phyloP scores from a whole-genome alignment of 1,139 yeast species.

The Zygotorulaspora mrakii region DNA sequence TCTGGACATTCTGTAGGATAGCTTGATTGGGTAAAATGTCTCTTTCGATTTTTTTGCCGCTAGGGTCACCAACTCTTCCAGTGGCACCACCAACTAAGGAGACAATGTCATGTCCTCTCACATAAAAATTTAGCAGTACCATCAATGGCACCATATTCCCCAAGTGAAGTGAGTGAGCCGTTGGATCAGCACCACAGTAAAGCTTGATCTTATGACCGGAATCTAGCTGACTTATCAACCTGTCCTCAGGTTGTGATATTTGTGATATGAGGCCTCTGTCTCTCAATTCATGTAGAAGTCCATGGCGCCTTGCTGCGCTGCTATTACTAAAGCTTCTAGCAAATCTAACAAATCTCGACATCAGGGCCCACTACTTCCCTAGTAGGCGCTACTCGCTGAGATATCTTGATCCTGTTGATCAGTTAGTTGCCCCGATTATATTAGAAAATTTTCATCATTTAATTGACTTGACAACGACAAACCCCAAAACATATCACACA shows the following conservation, averaged over 20 bases:
- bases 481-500: conserved; percentile 1
- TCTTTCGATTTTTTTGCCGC: conserved; percentile 82
- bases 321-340: conserved; percentile 12
- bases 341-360: conserved; percentile 3
- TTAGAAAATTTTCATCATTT: conserved; percentile 4
- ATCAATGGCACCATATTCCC: conserved; percentile 88
- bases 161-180: conserved; percentile 82
- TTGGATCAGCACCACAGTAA: conserved; percentile 96
- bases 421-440: conserved; percentile 4
- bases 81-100: conserved; percentile 98
- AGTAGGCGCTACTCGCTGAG: too few species aligned
- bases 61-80: conserved; percentile 95
- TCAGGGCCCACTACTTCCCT: too few species aligned
- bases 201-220: conserved; percentile 47
- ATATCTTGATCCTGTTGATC: background rate
- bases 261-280: conserved; percentile 39
- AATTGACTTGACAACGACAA: background rate
- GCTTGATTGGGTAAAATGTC: conserved; percentile 48
- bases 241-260: conserved; percentile 32
- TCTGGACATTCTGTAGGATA: conserved; percentile 54
- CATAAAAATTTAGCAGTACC: conserved; percentile 75
- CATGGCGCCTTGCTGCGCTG: conserved; percentile 8
- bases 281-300: conserved; percentile 22
- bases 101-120: conserved; percentile 78
- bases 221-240: conserved; percentile 22